Evolutionary conservation across 495 filamentous ascomycete species (phyloP).

Genomic region (Penicillium fimorum): DNA sequence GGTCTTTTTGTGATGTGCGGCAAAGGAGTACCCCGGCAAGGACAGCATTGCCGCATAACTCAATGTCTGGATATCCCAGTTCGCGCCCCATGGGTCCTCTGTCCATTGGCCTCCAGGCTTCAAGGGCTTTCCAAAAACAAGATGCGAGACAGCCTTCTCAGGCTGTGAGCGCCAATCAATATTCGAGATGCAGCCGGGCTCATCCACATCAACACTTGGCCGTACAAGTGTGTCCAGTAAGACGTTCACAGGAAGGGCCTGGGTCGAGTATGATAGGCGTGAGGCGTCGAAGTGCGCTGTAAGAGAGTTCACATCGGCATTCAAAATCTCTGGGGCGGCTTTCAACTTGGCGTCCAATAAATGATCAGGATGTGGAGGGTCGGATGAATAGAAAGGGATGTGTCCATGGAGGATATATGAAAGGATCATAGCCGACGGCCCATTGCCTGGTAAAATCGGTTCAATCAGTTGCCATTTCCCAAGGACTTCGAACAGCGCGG

Average conservation of each 20-base stretch:
- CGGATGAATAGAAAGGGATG: conserved; percentile 55
- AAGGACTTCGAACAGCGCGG: not conserved
- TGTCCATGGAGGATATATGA: conserved; percentile 68
- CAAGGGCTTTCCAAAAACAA: conserved; percentile 55
- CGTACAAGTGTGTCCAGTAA: conserved; percentile 63
- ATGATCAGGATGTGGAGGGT: conserved; percentile 58
- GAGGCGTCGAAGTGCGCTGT: conserved; percentile 64
- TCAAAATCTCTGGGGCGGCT: conserved; percentile 41
- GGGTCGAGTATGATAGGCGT: conserved; percentile 60
- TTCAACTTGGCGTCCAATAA: conserved; percentile 57
- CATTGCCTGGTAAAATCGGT: conserved; percentile 48
- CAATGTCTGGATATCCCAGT: conserved; percentile 57
- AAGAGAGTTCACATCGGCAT: conserved; percentile 46
- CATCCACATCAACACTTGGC: conserved; percentile 62
- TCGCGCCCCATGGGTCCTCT: conserved; percentile 53
- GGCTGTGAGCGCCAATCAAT: conserved; percentile 56
- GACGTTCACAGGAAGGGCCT: conserved; percentile 63
- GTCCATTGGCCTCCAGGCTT: conserved; percentile 64
- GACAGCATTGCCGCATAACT: conserved; percentile 69
- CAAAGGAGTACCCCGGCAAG: conserved; percentile 61
- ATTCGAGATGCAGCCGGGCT: conserved; percentile 47
- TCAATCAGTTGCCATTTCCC: conserved; percentile 5
- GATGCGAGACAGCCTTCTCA: conserved; percentile 53
- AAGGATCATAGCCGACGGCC: conserved; percentile 65
- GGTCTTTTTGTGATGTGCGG: conserved; percentile 47